Evolutionary conservation across 2,329 filamentous ascomycete species (phyloP), one percentile per base, ranked within the genome.

Genomic region (Eutypella sp.): DNA sequence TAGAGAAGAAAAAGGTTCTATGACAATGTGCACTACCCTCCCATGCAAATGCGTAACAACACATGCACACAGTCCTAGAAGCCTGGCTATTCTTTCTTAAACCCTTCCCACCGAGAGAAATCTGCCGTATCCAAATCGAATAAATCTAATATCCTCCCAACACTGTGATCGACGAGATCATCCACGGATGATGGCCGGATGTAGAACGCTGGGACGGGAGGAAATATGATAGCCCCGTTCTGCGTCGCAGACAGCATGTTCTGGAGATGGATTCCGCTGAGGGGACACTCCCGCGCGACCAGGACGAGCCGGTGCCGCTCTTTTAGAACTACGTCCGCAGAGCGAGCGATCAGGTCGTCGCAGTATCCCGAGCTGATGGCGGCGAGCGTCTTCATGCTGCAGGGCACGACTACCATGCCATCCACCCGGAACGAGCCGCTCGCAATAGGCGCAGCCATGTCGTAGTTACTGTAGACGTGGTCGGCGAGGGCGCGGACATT

Each of bases 351-450:
- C 10, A 76, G 49, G 47, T 74, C 72, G 33, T 73, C 67, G 45
- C 67, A 67, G 45, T 65, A 69, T 0, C 71, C 72, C 1, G 59
- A 53, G 18, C 63, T 55, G 3, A 76, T 64, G 0, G 61, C 67
- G 0, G 71, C 68, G 4, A 75, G 60, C 1, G 72, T 74, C 54
- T 74, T 75, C 67, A 75, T 71, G 44, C 65, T 70, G 57, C 72
- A 76, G 0, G 67, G 71, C 0, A 70, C 66, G 2, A 76, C 55
- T 13, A 75, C 70, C 72, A 76, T 76, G 10, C 71, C 71, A 45
- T 68, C 65, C 7, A 66, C 60, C 33, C 58, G 62, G 55, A 70
- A 75, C 0, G 70, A 73, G 1, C 72, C 72, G 33, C 64, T 69
- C 1, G 71, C 67, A 2, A 73, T 64, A 0, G 70, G 65, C 0